Conservation (phyloP, 1,139 yeast species). For the Pichia norvegensis region DNA sequence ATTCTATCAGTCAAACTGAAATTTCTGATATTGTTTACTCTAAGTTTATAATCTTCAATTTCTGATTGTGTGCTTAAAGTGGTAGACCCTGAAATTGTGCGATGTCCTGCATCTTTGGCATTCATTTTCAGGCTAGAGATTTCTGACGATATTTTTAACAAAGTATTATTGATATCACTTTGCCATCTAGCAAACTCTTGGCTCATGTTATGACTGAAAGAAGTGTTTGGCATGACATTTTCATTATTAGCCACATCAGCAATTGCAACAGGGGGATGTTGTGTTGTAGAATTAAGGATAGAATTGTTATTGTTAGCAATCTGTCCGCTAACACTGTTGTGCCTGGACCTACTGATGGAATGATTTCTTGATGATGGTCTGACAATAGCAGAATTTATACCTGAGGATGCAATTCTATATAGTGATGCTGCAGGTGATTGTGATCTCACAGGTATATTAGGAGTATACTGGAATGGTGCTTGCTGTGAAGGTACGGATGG, state of each 20-base stretch:
- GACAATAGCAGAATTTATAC: conserved; percentile 21
- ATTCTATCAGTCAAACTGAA: not conserved
- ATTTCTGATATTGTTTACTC: not conserved
- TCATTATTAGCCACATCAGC: not conserved
- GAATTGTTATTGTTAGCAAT: not conserved
- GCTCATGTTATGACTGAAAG: not conserved
- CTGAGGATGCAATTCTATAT: conserved; percentile 26
- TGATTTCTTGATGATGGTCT: conserved; percentile 25
- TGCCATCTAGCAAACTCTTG: conserved; percentile 28
- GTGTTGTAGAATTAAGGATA: no score
- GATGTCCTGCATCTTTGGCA: conserved; percentile 9
- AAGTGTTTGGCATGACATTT: not conserved
- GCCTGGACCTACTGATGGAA: conserved; percentile 16
- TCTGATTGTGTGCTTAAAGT: conserved; percentile 5
- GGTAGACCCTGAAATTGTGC: conserved; percentile 10
- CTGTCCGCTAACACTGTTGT: conserved; percentile 13
- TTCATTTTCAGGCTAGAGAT: conserved; percentile 19
- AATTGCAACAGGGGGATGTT: not conserved
- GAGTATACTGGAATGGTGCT: not conserved
- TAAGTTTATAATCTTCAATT: conserved; percentile 8
- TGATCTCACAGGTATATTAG: conserved; percentile 14
- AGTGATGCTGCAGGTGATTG: conserved; percentile 29
- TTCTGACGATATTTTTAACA: conserved; percentile 25
- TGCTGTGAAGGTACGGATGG: not conserved
- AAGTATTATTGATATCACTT: conserved; percentile 26